Conservation (phyloP, 2,329 filamentous ascomycete genomes). For the Aureobasidium sp. region DNA sequence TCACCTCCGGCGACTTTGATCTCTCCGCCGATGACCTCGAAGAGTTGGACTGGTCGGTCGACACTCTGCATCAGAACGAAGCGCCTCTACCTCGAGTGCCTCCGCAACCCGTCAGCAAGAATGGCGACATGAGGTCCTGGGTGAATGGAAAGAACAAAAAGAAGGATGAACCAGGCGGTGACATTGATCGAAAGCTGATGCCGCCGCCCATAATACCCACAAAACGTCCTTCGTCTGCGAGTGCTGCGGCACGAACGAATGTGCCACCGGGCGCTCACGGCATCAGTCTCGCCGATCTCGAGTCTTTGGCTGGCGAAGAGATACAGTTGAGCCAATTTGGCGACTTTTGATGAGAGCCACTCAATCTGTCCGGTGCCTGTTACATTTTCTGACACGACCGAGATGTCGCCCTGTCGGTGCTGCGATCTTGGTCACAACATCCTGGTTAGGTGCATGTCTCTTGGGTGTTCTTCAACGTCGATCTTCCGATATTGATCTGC, state of each 20-base stretch:
- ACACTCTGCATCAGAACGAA: not conserved
- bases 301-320: constrained; percentile 29
- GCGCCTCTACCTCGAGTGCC: not conserved
- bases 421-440: not conserved
- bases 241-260: not conserved
- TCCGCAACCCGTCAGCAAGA: not conserved
- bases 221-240: not conserved
- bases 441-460: not conserved
- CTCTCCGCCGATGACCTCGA: constrained; percentile 37
- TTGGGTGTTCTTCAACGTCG: not conserved
- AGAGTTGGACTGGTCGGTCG: constrained; percentile 23
- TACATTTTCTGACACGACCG: not conserved
- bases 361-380: not conserved
- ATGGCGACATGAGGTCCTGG: not conserved
- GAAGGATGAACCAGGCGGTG: not conserved
- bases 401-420: not conserved
- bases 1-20: constrained; percentile 34
- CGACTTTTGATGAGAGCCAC: not conserved
- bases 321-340: constrained; percentile 28
- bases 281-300: constrained; percentile 29
- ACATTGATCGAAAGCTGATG: constrained; percentile 15
- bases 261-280: constrained; percentile 14
- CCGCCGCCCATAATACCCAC: constrained; percentile 18
- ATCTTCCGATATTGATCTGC: not conserved
- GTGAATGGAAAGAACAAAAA: not conserved